Base-by-base conservation (phyloP, 1,284 basidiomycete genomes). In the Megacollybia platyphylla region DNA sequence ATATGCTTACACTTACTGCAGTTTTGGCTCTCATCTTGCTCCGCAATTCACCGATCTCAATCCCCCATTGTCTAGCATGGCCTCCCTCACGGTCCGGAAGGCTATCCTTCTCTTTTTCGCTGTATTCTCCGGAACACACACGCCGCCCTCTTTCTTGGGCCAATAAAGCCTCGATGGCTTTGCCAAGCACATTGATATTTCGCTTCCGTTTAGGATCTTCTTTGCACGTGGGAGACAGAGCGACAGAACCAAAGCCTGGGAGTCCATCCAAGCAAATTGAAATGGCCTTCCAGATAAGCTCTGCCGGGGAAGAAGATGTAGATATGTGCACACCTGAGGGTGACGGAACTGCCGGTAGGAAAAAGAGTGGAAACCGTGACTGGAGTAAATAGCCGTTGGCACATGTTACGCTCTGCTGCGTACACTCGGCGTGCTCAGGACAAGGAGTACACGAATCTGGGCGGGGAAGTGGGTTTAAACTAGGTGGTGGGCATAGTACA, bases 371-470 rank as follows among this genome's bases (percentile, higher is more conserved):
- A 11, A 76, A 67, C 54, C 82, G 76, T 11, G 78, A 70, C 42
- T 70, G 73, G 32, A 87, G 65, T 49, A 93, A 63, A 57, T 82
- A 90, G 24, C 87, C 86, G 27, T 68, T 71, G 40, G 80, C 78
- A 61, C 92, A 97, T 2, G 66, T 65, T 39, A 86, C 65, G 40
- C 70, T 69, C 48, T 73, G 59, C 27, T 75, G 78, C 9, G 64
- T 66, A 60, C 92, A 97, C 13, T 65, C 65, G 2, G 80, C 93
- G 58, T 91, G 86, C 39, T 73, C 68, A 8, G 93, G 93, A 57
- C 92, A 97, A 10, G 79, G 75, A 2, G 85, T 80, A 61, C 92
- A 97, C n/a, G 68, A 54, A 27, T 76, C 67, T 0, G 90, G 81
- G 44, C 68, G 71, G 27, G 75, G 73, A 30, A 82, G 51, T 13